A percentile compares a stretch with the other conserved stretches of the same genome.
Evolutionary conservation across 2,329 filamentous ascomycete species (phyloP).

Genomic region (Allantophomopsis cytisporea): DNA sequence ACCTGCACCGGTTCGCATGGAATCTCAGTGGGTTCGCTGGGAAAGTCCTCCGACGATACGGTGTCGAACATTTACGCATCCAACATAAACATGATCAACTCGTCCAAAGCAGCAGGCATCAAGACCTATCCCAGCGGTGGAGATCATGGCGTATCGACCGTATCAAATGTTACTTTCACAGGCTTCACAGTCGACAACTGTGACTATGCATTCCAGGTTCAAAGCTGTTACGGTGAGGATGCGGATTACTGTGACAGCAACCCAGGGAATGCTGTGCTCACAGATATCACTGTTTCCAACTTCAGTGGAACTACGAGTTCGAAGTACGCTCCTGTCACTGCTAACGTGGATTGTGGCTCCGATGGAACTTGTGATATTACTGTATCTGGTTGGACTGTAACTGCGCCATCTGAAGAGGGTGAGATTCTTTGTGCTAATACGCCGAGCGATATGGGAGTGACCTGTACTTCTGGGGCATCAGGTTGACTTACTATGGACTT

Average conservation of each 20-base stretch:
- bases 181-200: constrained; percentile 21
- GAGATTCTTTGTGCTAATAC: too few relatives aligned
- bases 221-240: constrained; percentile 26
- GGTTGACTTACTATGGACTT: too few relatives aligned
- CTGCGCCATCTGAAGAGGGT: too few relatives aligned
- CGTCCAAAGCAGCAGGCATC: constrained; percentile 30
- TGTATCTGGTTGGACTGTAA: too few relatives aligned
- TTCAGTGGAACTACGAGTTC: too few relatives aligned
- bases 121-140: constrained; percentile 27
- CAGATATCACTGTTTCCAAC: too few relatives aligned
- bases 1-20: constrained; percentile 32
- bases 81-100: constrained; percentile 24
- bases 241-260: constrained; percentile 18
- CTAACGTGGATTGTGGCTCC: too few relatives aligned
- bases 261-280: too few relatives aligned
- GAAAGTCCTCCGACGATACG: constrained; percentile 21
- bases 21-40: constrained; percentile 31
- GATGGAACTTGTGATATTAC: too few relatives aligned
- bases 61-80: constrained; percentile 28
- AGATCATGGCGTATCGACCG: constrained; percentile 21
- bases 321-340: too few relatives aligned
- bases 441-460: too few relatives aligned
- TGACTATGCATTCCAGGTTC: constrained; percentile 30
- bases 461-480: too few relatives aligned
- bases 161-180: constrained; percentile 27